Evolutionary conservation across 257 asterid genomes (phyloP).

Genomic region (Solanum rostratum): DNA sequence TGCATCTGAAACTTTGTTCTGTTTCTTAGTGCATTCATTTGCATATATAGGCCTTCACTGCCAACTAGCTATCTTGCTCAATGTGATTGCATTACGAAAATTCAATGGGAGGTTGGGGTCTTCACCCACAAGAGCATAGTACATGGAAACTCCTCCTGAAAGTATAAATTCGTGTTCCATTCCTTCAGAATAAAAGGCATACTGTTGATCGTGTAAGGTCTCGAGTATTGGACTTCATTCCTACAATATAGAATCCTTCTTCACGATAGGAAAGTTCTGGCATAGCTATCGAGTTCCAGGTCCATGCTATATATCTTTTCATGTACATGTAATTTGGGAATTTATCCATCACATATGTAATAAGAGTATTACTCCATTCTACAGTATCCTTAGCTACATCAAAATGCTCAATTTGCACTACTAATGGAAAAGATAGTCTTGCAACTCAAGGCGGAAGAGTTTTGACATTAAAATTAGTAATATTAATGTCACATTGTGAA

Average conservation of each 20-base stretch:
- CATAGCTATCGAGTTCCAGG: not conserved
- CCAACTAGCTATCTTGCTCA: not conserved
- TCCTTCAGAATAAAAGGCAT: not conserved
- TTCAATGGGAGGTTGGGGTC: not conserved
- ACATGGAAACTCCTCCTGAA: not conserved
- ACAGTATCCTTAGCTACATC: not conserved
- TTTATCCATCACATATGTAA: not conserved
- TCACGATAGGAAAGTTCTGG: not conserved
- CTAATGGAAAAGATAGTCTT: no score
- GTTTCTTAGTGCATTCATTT: not conserved
- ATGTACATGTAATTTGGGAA: not conserved
- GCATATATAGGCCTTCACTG: not conserved
- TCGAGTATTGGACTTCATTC: not conserved
- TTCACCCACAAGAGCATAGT: not conserved
- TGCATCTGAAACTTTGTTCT: no score
- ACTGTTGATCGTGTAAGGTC: not conserved
- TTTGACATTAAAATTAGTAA: no score
- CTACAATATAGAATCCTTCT: not conserved
- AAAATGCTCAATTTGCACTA: not conserved
- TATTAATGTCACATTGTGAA: not conserved
- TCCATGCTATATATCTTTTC: not conserved
- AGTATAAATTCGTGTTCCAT: not conserved
- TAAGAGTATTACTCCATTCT: not conserved
- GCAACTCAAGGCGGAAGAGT: no score
- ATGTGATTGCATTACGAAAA: not conserved